A percentile compares a stretch with the other conserved stretches of the same genome.
phyloP scores from a whole-genome alignment of 352 stramenopile genomes.

The Globisporangium canariense region DNA sequence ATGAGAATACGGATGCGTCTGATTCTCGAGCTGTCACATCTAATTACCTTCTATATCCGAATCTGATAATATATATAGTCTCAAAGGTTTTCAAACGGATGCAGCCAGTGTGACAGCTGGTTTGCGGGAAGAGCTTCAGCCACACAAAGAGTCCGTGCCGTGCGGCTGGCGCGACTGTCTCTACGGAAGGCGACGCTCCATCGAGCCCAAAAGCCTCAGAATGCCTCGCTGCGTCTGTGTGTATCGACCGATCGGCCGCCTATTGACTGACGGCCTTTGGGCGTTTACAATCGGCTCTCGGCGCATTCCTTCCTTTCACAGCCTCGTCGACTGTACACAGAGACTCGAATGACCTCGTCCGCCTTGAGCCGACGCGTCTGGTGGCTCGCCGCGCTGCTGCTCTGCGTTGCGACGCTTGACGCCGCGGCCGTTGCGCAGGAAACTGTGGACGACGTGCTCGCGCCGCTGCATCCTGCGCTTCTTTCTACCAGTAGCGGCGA shows the following conservation, averaged over 20 bases:
- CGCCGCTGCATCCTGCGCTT: not conserved
- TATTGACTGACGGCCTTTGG: not conserved
- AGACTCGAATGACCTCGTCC: not conserved
- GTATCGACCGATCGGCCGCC: not conserved
- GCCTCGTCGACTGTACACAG: constrained; percentile 2
- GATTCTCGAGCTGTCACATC: too few relatives aligned
- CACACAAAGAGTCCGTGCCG: not conserved
- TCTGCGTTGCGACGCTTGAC: constrained; percentile 2
- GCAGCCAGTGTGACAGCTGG: constrained; percentile 7
- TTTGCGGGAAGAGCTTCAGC: not conserved
- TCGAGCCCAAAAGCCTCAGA: too few relatives aligned
- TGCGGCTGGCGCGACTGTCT: not conserved
- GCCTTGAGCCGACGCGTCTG: not conserved
- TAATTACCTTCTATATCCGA: not conserved
- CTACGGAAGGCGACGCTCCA: not conserved
- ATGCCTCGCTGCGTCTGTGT: not conserved
- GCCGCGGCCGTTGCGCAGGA: not conserved
- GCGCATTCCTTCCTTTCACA: constrained; percentile 4
- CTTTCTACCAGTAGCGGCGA: not conserved
- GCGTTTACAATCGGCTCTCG: not conserved
- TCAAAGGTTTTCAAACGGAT: not conserved
- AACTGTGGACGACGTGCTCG: constrained; percentile 5
- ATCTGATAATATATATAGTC: not conserved
- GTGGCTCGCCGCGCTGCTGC: constrained; percentile 1
- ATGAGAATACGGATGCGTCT: not conserved